Evolutionary conservation across 768 basidiomycete species (phyloP).

Genomic region (Phaeolepiota aurea): DNA sequence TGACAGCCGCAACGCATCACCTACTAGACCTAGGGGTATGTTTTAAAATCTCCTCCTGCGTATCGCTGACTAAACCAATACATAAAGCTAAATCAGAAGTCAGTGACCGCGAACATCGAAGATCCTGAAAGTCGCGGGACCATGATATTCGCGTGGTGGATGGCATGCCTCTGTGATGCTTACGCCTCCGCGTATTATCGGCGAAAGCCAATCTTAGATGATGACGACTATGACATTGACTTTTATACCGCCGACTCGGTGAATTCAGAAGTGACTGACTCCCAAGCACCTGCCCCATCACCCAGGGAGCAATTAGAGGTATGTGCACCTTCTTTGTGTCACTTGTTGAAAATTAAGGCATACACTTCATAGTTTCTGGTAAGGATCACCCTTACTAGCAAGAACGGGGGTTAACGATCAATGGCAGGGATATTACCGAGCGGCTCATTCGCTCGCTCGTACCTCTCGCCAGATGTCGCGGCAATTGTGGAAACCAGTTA

Average conservation of each 20-base stretch:
- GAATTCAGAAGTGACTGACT: slow-evolving; percentile 35
- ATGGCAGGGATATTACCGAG: slow-evolving; percentile 71
- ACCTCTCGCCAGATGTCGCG: slow-evolving; percentile 77
- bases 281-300: slow-evolving; percentile 41
- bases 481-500: slow-evolving; percentile 72
- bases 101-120: slow-evolving; percentile 63
- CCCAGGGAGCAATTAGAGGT: slow-evolving; percentile 80
- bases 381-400: slow-evolving; percentile 18
- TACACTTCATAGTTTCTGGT: slow-evolving; percentile 75
- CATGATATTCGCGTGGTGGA: slow-evolving; percentile 93
- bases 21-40: slow-evolving; percentile 67
- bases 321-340: too few species aligned
- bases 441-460: slow-evolving; percentile 76
- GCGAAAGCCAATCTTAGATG: slow-evolving; percentile 78
- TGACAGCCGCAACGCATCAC: slow-evolving; percentile 70
- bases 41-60: too few species aligned
- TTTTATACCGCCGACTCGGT: slow-evolving; percentile 73
- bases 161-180: slow-evolving; percentile 80
- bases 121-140: slow-evolving; percentile 73
- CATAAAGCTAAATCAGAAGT: slow-evolving; percentile 73
- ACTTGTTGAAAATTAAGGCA: too few species aligned
- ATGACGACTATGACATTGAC: slow-evolving; percentile 86
- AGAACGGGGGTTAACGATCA: slow-evolving; percentile 9
- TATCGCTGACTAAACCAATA: not conserved
- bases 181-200: slow-evolving; percentile 80